A percentile compares a stretch with the other conserved stretches of the same genome.
Evolutionary conservation across 352 stramenopile genomes (phyloP).

Genomic region (Hyaloperonospora arabidopsidis): DNA sequence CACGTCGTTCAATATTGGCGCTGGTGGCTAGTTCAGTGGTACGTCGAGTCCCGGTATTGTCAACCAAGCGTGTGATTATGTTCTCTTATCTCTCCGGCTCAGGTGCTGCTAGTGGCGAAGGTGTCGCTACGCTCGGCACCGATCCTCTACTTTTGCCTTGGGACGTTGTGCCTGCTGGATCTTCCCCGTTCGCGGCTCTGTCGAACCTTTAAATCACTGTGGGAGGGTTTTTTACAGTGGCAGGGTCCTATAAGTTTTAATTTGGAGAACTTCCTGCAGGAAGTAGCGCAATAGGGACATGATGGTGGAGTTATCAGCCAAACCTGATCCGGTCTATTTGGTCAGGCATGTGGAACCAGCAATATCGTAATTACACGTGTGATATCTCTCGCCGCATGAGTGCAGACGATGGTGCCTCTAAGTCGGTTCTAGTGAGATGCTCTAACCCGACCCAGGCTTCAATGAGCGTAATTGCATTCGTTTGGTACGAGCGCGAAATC

Average conservation of each 20-base stretch:
- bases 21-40: neutral
- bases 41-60: neutral
- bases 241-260: neutral
- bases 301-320: neutral
- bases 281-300: neutral
- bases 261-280: neutral
- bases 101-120: neutral
- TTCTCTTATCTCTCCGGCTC: neutral
- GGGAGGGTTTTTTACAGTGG: neutral
- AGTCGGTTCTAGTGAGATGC: neutral
- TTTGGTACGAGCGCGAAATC: slow-evolving; percentile 3
- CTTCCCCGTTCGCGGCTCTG: slow-evolving; percentile 3
- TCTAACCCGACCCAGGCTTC: neutral
- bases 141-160: neutral
- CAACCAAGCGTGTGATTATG: neutral
- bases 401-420: neutral
- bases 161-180: neutral
- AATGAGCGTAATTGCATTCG: neutral
- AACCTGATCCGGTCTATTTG: neutral
- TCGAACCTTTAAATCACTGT: slow-evolving; percentile 1
- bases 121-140: neutral
- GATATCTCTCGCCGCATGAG: neutral
- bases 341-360: slow-evolving; percentile 1
- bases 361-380: neutral
- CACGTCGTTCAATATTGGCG: neutral